phyloP scores from a whole-genome alignment of 768 basidiomycete species.

The Clitopilus hobsonii region DNA sequence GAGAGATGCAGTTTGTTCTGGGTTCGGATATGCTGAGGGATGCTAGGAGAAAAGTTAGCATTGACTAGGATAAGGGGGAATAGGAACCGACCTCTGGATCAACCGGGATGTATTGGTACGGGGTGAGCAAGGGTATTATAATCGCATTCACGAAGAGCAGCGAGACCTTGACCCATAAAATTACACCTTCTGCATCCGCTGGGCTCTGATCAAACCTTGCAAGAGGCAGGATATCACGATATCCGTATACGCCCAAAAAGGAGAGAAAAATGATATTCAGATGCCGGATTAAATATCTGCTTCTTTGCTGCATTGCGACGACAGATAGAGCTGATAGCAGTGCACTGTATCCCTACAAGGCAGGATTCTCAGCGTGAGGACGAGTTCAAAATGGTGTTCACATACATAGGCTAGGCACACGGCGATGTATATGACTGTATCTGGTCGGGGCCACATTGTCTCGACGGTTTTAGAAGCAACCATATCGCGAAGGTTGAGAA shows the following conservation, averaged over 20 bases:
- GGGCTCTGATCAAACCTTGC: constrained; percentile 46
- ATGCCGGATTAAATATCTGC: constrained; percentile 36
- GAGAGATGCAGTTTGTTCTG: constrained; percentile 49
- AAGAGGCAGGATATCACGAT: constrained; percentile 59
- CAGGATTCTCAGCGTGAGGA: too few relatives aligned
- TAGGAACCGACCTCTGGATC: constrained; percentile 34
- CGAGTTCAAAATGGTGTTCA: too few relatives aligned
- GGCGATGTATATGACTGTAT: constrained; percentile 24
- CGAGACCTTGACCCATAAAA: constrained; percentile 52
- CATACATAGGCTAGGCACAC: too few relatives aligned
- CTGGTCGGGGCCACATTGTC: constrained; percentile 15
- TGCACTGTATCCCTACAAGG: constrained; percentile 35
- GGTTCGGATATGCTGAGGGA: constrained; percentile 28
- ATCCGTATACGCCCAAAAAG: constrained; percentile 43
- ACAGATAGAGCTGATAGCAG: constrained; percentile 38
- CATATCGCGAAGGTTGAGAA: constrained; percentile 23
- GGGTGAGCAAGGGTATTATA: constrained; percentile 49
- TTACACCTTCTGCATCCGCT: constrained; percentile 40
- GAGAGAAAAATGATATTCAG: constrained; percentile 44
- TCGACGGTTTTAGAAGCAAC: not conserved
- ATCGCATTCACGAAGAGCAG: constrained; percentile 40
- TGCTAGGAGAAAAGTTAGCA: constrained; percentile 18
- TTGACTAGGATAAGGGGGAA: not conserved
- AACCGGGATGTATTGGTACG: constrained; percentile 53
- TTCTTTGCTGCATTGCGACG: constrained; percentile 29